Conservation (phyloP, 768 basidiomycete genomes). For the Rhodocollybia butyracea region DNA sequence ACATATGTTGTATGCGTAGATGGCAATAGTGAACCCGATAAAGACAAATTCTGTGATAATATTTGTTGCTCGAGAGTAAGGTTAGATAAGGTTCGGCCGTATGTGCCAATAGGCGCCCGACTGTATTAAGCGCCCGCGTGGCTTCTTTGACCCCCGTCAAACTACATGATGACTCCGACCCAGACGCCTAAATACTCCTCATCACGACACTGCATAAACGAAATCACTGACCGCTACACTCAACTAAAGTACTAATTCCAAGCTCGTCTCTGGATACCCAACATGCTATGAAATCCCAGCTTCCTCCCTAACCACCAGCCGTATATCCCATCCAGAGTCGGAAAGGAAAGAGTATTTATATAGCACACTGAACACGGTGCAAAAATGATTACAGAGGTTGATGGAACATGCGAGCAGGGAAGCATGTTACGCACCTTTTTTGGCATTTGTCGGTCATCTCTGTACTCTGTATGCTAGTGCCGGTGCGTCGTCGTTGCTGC, state of each 20-base stretch:
- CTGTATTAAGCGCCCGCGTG: too few relatives aligned
- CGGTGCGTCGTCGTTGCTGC: slow-evolving; percentile 49
- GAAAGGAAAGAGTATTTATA: slow-evolving; percentile 84
- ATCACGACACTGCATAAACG: slow-evolving; percentile 75
- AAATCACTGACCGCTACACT: slow-evolving; percentile 83
- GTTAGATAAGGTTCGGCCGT: too few relatives aligned
- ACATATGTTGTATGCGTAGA: too few relatives aligned
- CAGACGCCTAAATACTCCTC: slow-evolving; percentile 73
- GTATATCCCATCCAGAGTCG: slow-evolving; percentile 75
- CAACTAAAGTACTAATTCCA: slow-evolving; percentile 91
- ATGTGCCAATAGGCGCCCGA: too few relatives aligned
- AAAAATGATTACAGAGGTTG: slow-evolving; percentile 84
- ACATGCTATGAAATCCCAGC: slow-evolving; percentile 58
- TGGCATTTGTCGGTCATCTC: slow-evolving; percentile 73
- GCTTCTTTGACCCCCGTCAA: too few relatives aligned
- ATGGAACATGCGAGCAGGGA: slow-evolving; percentile 97
- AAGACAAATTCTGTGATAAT: too few relatives aligned
- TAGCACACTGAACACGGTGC: slow-evolving; percentile 89
- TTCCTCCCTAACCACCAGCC: slow-evolving; percentile 59
- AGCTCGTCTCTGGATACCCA: slow-evolving; percentile 87
- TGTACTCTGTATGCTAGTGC: slow-evolving; percentile 69
- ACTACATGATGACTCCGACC: too few relatives aligned
- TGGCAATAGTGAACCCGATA: too few relatives aligned
- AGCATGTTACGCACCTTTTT: slow-evolving; percentile 81
- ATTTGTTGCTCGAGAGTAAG: too few relatives aligned